Conservation (phyloP, 495 filamentous ascomycete species). For the Cercophora sp. region DNA sequence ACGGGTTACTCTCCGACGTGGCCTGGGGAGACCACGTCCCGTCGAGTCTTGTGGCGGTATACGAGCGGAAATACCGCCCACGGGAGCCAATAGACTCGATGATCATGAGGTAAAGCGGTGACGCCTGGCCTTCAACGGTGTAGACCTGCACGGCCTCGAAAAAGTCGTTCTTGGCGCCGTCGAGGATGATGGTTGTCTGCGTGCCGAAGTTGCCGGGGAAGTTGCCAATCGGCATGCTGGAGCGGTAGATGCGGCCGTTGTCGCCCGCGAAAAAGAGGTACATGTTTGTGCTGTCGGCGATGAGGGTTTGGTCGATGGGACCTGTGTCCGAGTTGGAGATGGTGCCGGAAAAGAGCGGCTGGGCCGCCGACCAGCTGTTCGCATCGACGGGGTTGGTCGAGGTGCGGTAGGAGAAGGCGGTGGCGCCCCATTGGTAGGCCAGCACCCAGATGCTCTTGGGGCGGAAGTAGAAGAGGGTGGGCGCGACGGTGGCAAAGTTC, state of each 20-base stretch:
- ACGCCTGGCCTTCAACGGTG: constrained; percentile 47
- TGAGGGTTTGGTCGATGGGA: constrained; percentile 57
- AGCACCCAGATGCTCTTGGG: constrained; percentile 60
- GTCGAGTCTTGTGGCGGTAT: constrained; percentile 49
- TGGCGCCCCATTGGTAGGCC: constrained; percentile 57
- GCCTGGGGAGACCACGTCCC: constrained; percentile 55
- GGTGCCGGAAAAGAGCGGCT: constrained; percentile 53
- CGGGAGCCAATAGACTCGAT: constrained; percentile 55
- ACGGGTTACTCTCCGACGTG: constrained; percentile 47
- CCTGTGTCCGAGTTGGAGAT: constrained; percentile 48
- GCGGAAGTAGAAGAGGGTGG: constrained; percentile 57
- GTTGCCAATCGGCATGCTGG: constrained; percentile 53
- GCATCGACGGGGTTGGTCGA: constrained; percentile 53
- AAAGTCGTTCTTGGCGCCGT: constrained; percentile 49
- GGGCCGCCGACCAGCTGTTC: constrained; percentile 51
- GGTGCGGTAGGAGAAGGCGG: constrained; percentile 56
- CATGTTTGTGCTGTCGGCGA: constrained; percentile 55
- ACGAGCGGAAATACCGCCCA: constrained; percentile 63
- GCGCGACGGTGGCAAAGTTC: constrained; percentile 50
- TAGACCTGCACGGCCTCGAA: constrained; percentile 65
- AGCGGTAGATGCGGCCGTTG: constrained; percentile 60
- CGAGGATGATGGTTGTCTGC: constrained; percentile 43
- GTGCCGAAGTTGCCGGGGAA: constrained; percentile 60
- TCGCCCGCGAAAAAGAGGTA: constrained; percentile 65
- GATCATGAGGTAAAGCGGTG: constrained; percentile 58